phyloP scores from a whole-genome alignment of 2,329 filamentous ascomycete genomes.

The Cladophialophora chaetospira region DNA sequence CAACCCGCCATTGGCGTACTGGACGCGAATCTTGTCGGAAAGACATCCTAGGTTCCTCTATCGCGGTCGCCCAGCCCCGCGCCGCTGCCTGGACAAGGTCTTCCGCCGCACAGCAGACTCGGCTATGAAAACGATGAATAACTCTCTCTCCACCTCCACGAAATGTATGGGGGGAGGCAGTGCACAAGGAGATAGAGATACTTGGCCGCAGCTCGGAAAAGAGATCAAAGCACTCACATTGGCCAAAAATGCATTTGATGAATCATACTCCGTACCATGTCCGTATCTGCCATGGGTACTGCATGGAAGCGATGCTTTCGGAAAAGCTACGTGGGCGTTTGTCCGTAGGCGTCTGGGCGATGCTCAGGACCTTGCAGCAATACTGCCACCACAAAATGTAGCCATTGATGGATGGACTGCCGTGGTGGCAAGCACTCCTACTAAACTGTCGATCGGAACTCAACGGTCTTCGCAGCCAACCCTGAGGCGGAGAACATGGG shows the following conservation, averaged over 20 bases:
- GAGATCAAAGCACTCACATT: background rate
- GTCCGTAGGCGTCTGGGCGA: background rate
- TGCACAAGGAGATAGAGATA: background rate
- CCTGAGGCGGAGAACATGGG: background rate
- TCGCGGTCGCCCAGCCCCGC: too few relatives aligned
- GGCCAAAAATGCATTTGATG: background rate
- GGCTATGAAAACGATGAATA: background rate
- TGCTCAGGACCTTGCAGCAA: background rate
- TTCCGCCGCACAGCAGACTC: too few relatives aligned
- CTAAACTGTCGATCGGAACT: background rate
- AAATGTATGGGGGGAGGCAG: background rate
- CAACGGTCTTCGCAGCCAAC: background rate
- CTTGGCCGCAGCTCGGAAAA: background rate
- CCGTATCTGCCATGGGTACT: background rate
- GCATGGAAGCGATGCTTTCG: background rate
- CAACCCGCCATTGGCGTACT: too few relatives aligned
- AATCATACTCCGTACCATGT: constrained; percentile 4
- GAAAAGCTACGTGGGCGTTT: background rate
- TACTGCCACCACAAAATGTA: background rate
- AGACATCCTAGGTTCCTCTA: too few relatives aligned
- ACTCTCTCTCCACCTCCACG: background rate
- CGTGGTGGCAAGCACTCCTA: too few relatives aligned
- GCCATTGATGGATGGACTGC: too few relatives aligned
- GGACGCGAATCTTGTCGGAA: too few relatives aligned
- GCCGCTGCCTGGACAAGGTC: too few relatives aligned